Base-by-base conservation (phyloP, 371 early-diverging fungal genomes). In the Circinella umbellata region DNA sequence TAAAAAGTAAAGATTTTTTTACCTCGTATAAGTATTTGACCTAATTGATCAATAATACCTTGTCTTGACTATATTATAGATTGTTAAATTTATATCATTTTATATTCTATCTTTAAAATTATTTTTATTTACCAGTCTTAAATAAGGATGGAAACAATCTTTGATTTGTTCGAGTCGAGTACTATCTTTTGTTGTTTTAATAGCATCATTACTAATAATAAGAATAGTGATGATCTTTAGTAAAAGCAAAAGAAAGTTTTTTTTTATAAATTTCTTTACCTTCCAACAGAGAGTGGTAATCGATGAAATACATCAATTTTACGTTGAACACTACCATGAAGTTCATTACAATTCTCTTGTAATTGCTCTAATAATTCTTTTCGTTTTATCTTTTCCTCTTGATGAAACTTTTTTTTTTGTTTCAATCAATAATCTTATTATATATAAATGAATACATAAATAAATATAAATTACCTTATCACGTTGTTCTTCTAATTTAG, bases 131-230 rank as follows among this genome's bases (percentile, higher is more conserved):
- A 67, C 68, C 46, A 47, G 68, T 35, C 38, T 20, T 35, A 61
- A 61, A n/a, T 61, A 61, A 9, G 68, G 68, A 37, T 67, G 59
- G 4, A 67, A 51, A 7, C 35, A 35, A 35, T 61, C 68, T 48
- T 61, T 67, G 48, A 67, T 67, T 35, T 67, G 68, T 47, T 61
- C 68, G 1, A 67, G 35, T 11, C 68, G 60, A 13, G 68, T 67
- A 46, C 61, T 49, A 14, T 64, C 65, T 36, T 37, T n/a, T 18
- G 15, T 4, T 14, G 8, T 48, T 47, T 46, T n/a, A 9, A 48
- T 48, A 39, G 42, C 36, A 63, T 63, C 42, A 42, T 47, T 14
- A 20, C 63, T 63, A 59, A 59, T 14, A 38, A 8, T 61, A 9
- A 9, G 1, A 8, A 11, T 9, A 14, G 4, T 17, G 8, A 15